Base-by-base conservation (phyloP, 129 eudicot genomes). In the Ambrosia artemisiifolia region DNA sequence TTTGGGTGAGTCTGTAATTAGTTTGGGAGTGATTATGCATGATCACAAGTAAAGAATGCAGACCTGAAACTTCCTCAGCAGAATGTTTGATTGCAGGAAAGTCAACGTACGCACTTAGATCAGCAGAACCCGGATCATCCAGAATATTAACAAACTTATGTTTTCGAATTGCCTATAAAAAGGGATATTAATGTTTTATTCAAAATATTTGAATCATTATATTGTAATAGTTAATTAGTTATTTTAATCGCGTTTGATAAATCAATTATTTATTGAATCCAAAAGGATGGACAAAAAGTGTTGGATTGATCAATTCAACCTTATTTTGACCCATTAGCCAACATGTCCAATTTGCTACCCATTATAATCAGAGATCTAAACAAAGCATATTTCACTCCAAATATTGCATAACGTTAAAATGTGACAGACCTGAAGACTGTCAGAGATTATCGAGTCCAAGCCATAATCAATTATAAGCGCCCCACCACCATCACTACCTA, bases 401-500 rank as follows among this genome's bases (percentile, higher is more conserved):
- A 28, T 30, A 20, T 42, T n/a, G 20, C 20, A n/a, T 72, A 73
- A 24, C 20, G 55, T 36, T 18, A 44, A 36, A 61, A 38, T 56
- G 79, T 46, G 48, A 32, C 69, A 73, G 17, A 90, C 99, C 97
- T 94, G 99, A 61, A 94, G 91, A 78, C 97, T 94, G 73, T 94
- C 97, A 3, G 99, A 86, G 67, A 90, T 80, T 67, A 90, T 68
- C 63, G 91, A 89, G 59, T 88, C 82, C 16, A 82, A 83, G 55
- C 99, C 99, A 73, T 94, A 94, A 83, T 94, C 99, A 14, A 94
- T 94, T 48, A 94, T 86, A 69, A 94, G 97, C 42, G 99, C 99
- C 20, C 96, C 99, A 43, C 99, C 99, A 61, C 97, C 94, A 74
- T 94, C 97, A 24, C 81, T 66, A 28, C 96, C 73, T 69, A 94